Percentiles rank a stretch among this genome's conserved stretches.
phyloP scores from a whole-genome alignment of 2,329 filamentous ascomycete genomes.

The Colletotrichum higginsianum region DNA sequence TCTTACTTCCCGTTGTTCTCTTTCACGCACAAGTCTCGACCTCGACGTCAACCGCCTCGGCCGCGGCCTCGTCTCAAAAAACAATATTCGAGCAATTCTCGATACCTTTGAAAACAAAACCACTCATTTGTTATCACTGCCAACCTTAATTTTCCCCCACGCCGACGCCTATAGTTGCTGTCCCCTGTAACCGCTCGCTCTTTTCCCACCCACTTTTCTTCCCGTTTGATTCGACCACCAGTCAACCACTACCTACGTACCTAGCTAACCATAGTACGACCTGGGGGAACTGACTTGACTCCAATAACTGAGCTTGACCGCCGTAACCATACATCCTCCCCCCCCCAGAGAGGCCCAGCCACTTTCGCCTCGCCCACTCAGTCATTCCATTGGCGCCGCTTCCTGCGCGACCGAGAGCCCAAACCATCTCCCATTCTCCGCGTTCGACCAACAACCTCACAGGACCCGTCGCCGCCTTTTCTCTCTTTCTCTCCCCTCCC shows the following conservation, averaged over 20 bases:
- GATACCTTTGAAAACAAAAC: conserved; percentile 26
- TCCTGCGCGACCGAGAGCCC: conserved; percentile 43
- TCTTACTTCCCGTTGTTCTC: not conserved
- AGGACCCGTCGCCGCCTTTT: conserved; percentile 33
- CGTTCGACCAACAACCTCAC: conserved; percentile 40
- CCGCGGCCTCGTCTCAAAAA: not conserved
- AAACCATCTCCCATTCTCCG: conserved; percentile 42
- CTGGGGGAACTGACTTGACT: conserved; percentile 21
- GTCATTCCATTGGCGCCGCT: conserved; percentile 42
- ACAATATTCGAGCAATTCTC: conserved; percentile 18
- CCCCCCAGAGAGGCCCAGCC: conserved; percentile 29
- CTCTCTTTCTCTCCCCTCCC: not conserved
- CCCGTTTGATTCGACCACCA: conserved; percentile 35
- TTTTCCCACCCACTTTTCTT: conserved; percentile 31
- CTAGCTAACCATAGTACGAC: not conserved
- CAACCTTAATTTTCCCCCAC: conserved; percentile 34
- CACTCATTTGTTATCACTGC: conserved; percentile 32
- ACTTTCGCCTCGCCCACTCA: conserved; percentile 40
- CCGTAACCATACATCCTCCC: conserved; percentile 16
- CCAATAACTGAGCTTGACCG: conserved; percentile 14
- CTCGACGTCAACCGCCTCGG: conserved; percentile 15
- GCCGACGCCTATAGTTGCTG: conserved; percentile 18
- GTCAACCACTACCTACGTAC: conserved; percentile 3
- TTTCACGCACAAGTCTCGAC: conserved; percentile 6
- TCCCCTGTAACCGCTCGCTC: conserved; percentile 38